Conservation (phyloP, 345 rosid genomes). For the Eucalyptus urophylla region DNA sequence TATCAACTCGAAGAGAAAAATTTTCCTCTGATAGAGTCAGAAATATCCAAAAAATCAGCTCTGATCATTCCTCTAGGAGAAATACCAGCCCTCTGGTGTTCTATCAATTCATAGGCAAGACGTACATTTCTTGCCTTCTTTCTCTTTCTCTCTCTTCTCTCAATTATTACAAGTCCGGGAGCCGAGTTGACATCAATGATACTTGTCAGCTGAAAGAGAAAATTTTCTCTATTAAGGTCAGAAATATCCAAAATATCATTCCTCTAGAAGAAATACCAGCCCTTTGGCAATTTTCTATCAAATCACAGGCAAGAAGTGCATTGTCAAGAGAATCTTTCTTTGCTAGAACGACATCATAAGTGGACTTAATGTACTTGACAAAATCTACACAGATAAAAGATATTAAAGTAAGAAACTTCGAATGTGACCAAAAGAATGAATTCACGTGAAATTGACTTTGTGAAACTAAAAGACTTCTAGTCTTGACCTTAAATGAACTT, state of each 20-base stretch:
- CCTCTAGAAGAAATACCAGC: background rate
- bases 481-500: background rate
- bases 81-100: no score
- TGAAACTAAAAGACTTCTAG: background rate
- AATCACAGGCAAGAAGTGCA: background rate
- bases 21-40: accelerated
- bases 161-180: background rate
- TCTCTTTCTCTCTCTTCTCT: background rate
- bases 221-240: background rate
- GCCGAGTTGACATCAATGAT: background rate
- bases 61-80: background rate
- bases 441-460: background rate
- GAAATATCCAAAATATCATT: background rate
- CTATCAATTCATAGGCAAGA: background rate
- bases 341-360: background rate
- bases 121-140: background rate
- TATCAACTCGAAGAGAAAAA: background rate
- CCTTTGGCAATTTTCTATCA: background rate
- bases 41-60: background rate
- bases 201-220: background rate
- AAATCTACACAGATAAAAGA: background rate
- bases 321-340: background rate
- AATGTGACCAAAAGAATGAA: background rate
- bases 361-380: background rate
- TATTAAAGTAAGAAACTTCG: background rate